Conservation (phyloP, 257 asterid species). For the Echium plantagineum region DNA sequence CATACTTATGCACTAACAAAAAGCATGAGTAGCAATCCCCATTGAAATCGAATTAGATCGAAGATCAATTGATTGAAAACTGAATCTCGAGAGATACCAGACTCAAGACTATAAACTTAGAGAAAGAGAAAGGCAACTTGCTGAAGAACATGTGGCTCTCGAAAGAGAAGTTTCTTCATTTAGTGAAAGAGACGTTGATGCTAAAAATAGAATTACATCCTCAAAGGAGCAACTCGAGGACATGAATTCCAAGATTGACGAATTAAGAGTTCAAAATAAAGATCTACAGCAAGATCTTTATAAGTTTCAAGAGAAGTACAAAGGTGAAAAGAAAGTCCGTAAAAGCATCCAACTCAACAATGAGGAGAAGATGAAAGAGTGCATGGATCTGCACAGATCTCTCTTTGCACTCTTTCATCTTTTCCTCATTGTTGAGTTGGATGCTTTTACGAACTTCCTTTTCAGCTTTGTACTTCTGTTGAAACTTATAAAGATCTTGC, state of each 20-base stretch:
- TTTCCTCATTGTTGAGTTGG: conserved; percentile 59
- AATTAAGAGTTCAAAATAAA: conserved; percentile 41
- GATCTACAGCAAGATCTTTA: conserved; percentile 42
- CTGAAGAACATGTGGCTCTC: conserved; percentile 88
- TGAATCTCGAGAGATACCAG: conserved; percentile 76
- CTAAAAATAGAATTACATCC: conserved; percentile 30
- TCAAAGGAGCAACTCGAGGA: conserved; percentile 55
- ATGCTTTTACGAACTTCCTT: conserved; percentile 64
- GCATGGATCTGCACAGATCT: conserved; percentile 78
- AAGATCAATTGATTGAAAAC: conserved; percentile 84
- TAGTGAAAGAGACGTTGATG: conserved; percentile 50
- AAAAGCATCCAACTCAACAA: conserved; percentile 55
- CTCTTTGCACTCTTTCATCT: conserved; percentile 67
- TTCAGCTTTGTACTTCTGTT: conserved; percentile 49
- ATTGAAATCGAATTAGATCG: conserved; percentile 75
- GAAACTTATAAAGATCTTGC: conserved; percentile 42
- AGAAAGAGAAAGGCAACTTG: conserved; percentile 87
- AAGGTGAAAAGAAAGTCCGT: conserved; percentile 58
- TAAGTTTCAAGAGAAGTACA: conserved; percentile 50
- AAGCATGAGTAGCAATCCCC: conserved; percentile 63
- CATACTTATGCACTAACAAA: too few species aligned
- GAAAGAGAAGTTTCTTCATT: conserved; percentile 78
- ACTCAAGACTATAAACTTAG: conserved; percentile 88
- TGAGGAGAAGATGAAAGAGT: conserved; percentile 64
- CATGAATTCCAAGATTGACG: conserved; percentile 38